Conservation (phyloP, 805 yeast species). For the Torulaspora indica region DNA sequence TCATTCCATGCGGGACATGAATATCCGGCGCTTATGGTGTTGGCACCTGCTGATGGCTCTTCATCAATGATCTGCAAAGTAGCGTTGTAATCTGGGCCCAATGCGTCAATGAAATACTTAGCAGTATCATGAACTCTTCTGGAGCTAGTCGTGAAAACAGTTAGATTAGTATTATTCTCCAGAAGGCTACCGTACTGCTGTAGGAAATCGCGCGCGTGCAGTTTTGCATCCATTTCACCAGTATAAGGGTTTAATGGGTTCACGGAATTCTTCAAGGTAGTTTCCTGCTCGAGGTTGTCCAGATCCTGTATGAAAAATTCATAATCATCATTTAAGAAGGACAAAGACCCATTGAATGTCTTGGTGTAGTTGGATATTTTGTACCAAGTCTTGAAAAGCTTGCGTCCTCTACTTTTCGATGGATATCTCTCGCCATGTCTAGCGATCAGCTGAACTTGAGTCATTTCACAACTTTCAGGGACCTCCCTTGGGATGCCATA, state of each 20-base stretch:
- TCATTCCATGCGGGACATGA: conserved; percentile 41
- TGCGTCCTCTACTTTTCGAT: conserved; percentile 40
- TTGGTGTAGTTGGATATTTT: conserved; percentile 28
- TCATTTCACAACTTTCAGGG: conserved; percentile 48
- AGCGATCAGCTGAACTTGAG: conserved; percentile 65
- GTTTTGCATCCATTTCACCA: conserved; percentile 45
- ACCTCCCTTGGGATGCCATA: conserved; percentile 47
- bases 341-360: conserved; percentile 44
- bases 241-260: conserved; percentile 37
- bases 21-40: conserved; percentile 45
- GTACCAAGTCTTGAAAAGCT: conserved; percentile 33
- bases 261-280: conserved; percentile 27
- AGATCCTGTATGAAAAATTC: conserved; percentile 43
- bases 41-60: conserved; percentile 43
- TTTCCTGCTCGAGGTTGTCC: conserved; percentile 42
- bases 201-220: conserved; percentile 45
- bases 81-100: conserved; percentile 24
- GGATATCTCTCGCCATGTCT: conserved; percentile 82
- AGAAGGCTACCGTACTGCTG: conserved; percentile 42
- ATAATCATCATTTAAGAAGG: conserved; percentile 44
- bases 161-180: conserved; percentile 37
- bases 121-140: conserved; percentile 47
- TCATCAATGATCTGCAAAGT: conserved; percentile 41
- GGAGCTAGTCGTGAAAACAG: conserved; percentile 47
- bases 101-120: conserved; percentile 46